Base-by-base conservation (phyloP, 148 eudicot species). In the Oxyria digyna region DNA sequence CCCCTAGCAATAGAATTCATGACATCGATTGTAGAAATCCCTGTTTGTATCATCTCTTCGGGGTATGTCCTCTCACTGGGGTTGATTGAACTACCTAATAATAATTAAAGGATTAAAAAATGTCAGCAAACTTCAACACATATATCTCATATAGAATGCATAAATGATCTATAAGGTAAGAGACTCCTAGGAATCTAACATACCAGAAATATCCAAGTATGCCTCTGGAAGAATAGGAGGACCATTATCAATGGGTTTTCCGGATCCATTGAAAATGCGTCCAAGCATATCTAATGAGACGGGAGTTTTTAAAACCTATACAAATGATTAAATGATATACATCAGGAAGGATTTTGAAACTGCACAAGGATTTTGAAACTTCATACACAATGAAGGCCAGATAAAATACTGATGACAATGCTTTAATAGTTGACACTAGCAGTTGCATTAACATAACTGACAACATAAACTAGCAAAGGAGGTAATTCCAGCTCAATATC, bases 1-100 rank as follows among this genome's bases (percentile, higher is more conserved):
- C 99, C 99, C 80, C 99, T 87, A 67, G 99, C 99, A 76, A 94
- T 90, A 48, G 99, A 94, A 71, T 94, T 94, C 99, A 94, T 94
- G 80, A 94, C 97, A 85, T 94, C 99, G 73, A 94, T 87, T n/a
- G 99, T 94, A 50, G 99, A 90, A 79, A 90, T 90, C 41, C 96
- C 97, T 14, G 97, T 90, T 79, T 94, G 99, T 74, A 94, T 94
- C 99, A 94, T 94, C 81, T 94, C 99, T 78, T 94, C 97, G 14
- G 99, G 99, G 79, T 94, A 91, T n/a, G 97, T 91, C 79, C 97
- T 82, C 83, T 91, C 97, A 80, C 97, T 91, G 68, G 97, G 97
- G 78, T 94, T 94, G 74, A 94, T 94, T 71, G 99, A 94, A 90
- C 99, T 94, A 70, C 99, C 99, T 94, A 76, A 55, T 77, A 18